phyloP scores from a whole-genome alignment of 2,329 filamentous ascomycete genomes.

The Furcasterigmium sp. region DNA sequence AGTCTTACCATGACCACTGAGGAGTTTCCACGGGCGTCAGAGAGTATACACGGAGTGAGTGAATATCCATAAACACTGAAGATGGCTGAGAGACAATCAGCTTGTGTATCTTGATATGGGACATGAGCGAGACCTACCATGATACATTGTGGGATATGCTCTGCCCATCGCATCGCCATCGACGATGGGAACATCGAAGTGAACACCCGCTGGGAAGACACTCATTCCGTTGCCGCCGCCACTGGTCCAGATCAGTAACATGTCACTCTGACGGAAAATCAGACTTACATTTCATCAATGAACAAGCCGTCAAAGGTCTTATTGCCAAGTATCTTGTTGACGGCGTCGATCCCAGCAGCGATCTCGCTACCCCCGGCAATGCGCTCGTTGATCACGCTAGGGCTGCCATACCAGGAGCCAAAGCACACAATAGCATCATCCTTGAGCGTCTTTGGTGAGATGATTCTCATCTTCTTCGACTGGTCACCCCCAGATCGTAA shows the following conservation, averaged over 20 bases:
- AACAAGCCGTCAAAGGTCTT: slow-evolving; percentile 25
- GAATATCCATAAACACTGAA: slow-evolving; percentile 31
- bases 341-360: slow-evolving; percentile 26
- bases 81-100: slow-evolving; percentile 22
- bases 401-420: slow-evolving; percentile 39
- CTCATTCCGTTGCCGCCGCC: slow-evolving; percentile 33
- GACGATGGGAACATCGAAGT: slow-evolving; percentile 29
- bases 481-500: slow-evolving; percentile 12
- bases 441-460: slow-evolving; percentile 27
- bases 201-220: slow-evolving; percentile 22
- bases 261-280: not conserved
- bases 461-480: slow-evolving; percentile 30
- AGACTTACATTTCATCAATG: slow-evolving; percentile 30
- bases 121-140: slow-evolving; percentile 14
- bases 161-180: slow-evolving; percentile 32
- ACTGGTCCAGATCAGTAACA: slow-evolving; percentile 14
- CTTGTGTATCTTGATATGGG: too few relatives aligned
- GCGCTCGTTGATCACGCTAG: slow-evolving; percentile 32
- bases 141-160: slow-evolving; percentile 31
- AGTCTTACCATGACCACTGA: slow-evolving; percentile 23
- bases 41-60: slow-evolving; percentile 27
- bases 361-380: slow-evolving; percentile 29
- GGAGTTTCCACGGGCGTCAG: slow-evolving; percentile 29
- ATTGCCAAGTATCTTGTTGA: slow-evolving; percentile 24
- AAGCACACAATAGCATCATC: slow-evolving; percentile 34